Evolutionary conservation across 139 green algal genomes (phyloP), one percentile per base, ranked within the genome.

Genomic region (Desmodesmus armatus): DNA sequence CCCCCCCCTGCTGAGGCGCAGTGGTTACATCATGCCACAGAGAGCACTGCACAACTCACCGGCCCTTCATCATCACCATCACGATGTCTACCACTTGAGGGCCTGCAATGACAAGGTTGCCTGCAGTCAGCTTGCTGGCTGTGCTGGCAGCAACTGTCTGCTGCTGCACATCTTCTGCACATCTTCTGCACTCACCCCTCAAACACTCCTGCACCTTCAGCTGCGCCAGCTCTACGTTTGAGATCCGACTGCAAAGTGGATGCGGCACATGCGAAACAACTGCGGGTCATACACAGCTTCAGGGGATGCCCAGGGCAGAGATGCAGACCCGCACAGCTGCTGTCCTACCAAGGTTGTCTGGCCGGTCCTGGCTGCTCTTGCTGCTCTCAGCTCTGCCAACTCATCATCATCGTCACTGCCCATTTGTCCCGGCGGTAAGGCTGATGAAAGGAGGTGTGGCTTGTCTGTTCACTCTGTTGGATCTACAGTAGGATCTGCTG

Each of bases 381-480:
- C 65, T n/a, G 80, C 84, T 0, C 93, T 74, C 79, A 96, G 63
- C 27, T 83, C 66, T 23, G 93, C 91, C 7, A 96, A 77, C 78
- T 96, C 93, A 31, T 93, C 91, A 5, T 95, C 93, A 58, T 92
- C 85, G 40, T 84, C 78, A 31, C 41, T 72, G 23, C 2, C 9
- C 27, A 44, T 5, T 27, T 44, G 63, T 66, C n/a, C n/a, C n/a
- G n/a, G n/a, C n/a, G n/a, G n/a, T n/a, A n/a, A n/a, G n/a, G n/a
- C n/a, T n/a, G n/a, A n/a, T n/a, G n/a, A n/a, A n/a, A n/a, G n/a
- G n/a, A n/a, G n/a, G n/a, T n/a, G n/a, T n/a, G n/a, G n/a, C n/a
- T n/a, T n/a, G n/a, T n/a, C n/a, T n/a, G n/a, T n/a, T n/a, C n/a
- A n/a, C n/a, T n/a, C n/a, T n/a, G n/a, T n/a, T n/a, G n/a, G n/a